These are phyloP conservation scores for Apophysomyces elegans DNA, from an alignment of 371 early-diverging fungal species.

Conservation along the genomic window DNA sequence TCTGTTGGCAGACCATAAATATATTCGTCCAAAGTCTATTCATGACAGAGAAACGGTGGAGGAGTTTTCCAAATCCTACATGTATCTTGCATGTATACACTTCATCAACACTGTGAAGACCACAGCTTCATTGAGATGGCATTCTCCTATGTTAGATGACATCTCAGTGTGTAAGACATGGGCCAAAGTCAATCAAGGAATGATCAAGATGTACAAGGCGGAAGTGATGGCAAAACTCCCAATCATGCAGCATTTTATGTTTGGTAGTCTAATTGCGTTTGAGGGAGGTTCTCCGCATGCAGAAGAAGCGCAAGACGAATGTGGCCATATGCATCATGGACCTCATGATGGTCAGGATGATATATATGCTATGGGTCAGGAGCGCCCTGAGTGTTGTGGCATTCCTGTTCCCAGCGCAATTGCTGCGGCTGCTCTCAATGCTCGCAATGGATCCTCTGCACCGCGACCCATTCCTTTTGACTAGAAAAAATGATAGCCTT, in stretches of 20 bases:
- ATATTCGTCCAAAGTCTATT: conserved; percentile 89
- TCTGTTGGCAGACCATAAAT: conserved; percentile 62
- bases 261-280: conserved; percentile 77
- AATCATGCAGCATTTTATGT: conserved; percentile 99
- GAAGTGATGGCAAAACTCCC: conserved; percentile 97
- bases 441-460: conserved; percentile 23
- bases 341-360: conserved; percentile 37
- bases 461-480: conserved; percentile 60
- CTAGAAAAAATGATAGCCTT: conserved; percentile 23
- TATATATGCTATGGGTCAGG: conserved; percentile 92
- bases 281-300: conserved; percentile 51
- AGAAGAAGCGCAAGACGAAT: conserved; percentile 52
- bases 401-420: conserved; percentile 94
- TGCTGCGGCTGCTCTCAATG: conserved; percentile 71
- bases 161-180: conserved; percentile 92
- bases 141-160: conserved; percentile 97
- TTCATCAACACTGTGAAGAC: conserved; percentile 82
- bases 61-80: conserved; percentile 83
- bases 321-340: conserved; percentile 45
- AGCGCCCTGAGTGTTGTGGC: conserved; percentile 92
- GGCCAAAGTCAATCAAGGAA: conserved; percentile 93
- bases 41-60: conserved; percentile 82
- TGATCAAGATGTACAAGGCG: conserved; percentile 98
- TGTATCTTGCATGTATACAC: conserved; percentile 93
- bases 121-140: conserved; percentile 72